Conservation (phyloP, 208 protist species). For the Crithidia mellificae region DNA sequence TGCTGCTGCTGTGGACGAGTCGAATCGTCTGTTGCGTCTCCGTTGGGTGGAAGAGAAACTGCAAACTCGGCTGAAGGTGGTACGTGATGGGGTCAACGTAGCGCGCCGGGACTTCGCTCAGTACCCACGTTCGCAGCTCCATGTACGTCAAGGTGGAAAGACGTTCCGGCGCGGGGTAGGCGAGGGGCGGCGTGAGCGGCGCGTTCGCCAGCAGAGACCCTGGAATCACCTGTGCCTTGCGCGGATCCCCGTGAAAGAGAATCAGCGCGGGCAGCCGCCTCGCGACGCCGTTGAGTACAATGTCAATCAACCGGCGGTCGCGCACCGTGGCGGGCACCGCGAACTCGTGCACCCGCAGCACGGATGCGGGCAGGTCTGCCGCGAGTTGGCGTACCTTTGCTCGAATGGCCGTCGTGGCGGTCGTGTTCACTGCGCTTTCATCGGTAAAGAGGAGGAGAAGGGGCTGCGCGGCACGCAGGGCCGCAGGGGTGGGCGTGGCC, state of each 20-base stretch:
- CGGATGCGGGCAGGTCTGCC: conserved; percentile 7
- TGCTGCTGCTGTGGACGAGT: no score
- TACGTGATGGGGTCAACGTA: conserved; percentile 49
- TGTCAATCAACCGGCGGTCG: conserved; percentile 16
- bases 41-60: conserved; percentile 24
- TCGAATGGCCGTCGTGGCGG: neutral
- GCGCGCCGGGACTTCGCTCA: conserved; percentile 33
- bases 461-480: conserved; percentile 9
- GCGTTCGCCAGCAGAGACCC: conserved; percentile 10
- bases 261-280: conserved; percentile 16
- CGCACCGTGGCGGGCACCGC: neutral
- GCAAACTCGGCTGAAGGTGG: conserved; percentile 31
- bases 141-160: conserved; percentile 4
- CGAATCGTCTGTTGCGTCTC: conserved; percentile 26
- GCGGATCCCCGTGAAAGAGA: conserved; percentile 15
- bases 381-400: conserved; percentile 14
- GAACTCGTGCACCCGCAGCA: conserved; percentile 28
- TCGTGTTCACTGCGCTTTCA: neutral
- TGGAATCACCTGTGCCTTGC: conserved; percentile 21
- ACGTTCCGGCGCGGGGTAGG: neutral
- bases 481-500: neutral
- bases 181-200: neutral
- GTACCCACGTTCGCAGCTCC: conserved; percentile 40
- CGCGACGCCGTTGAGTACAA: conserved; percentile 18
- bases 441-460: conserved; percentile 29